phyloP scores from a whole-genome alignment of 2,329 filamentous ascomycete species.

The Fusarium guadeloupense region DNA sequence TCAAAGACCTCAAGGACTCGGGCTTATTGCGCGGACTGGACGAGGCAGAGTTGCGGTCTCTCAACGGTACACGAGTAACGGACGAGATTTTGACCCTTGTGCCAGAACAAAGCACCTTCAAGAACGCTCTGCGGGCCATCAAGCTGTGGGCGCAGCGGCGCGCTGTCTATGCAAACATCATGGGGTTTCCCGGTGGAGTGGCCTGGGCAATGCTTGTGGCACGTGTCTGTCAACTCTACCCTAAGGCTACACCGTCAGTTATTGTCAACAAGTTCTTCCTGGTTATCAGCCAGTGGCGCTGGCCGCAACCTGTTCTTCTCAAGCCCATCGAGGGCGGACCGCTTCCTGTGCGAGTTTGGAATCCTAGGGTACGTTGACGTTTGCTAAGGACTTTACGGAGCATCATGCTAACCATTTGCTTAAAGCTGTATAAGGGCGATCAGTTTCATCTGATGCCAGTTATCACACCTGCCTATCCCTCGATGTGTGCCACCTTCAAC shows the following conservation, averaged over 20 bases:
- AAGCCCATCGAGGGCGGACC: slow-evolving; percentile 87
- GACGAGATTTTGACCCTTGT: slow-evolving; percentile 91
- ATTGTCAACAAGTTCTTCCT: slow-evolving; percentile 95
- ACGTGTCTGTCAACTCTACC: slow-evolving; percentile 94
- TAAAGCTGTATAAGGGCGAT: slow-evolving; percentile 79
- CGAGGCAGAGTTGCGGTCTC: slow-evolving; percentile 84
- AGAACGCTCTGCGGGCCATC: slow-evolving; percentile 87
- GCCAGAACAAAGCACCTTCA: slow-evolving; percentile 89
- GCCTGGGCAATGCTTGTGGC: slow-evolving; percentile 99
- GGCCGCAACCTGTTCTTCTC: slow-evolving; percentile 91
- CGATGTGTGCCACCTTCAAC: slow-evolving; percentile 97
- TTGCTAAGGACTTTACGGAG: not conserved
- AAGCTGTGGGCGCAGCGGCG: slow-evolving; percentile 96
- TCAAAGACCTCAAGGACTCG: slow-evolving; percentile 81
- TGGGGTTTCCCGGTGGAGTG: slow-evolving; percentile 95
- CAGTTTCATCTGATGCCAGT: slow-evolving; percentile 94
- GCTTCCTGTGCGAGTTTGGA: slow-evolving; percentile 89
- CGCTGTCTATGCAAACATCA: slow-evolving; percentile 94
- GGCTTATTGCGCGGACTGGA: slow-evolving; percentile 85
- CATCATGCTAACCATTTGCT: not conserved
- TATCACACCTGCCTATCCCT: slow-evolving; percentile 96
- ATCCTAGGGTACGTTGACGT: slow-evolving; percentile 74
- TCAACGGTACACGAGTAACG: slow-evolving; percentile 95
- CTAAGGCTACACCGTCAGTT: slow-evolving; percentile 86
- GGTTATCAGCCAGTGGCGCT: slow-evolving; percentile 89